Evolutionary conservation across 2,329 filamentous ascomycete species (phyloP).

Genomic region (Coniella lustricola): DNA sequence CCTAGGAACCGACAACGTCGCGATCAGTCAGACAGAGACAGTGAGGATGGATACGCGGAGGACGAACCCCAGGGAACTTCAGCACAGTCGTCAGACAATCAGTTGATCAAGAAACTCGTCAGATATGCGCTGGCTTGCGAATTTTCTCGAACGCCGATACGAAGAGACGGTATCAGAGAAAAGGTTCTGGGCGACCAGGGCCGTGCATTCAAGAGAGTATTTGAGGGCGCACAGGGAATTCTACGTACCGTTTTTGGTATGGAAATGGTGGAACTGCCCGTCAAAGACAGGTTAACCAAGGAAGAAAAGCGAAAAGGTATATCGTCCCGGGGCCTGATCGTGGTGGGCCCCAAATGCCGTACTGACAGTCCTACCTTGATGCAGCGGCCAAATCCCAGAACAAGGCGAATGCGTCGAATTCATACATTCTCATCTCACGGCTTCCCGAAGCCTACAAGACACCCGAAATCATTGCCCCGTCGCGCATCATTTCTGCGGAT

Average conservation of each 20-base stretch:
- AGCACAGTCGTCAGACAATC: slow-evolving; percentile 40
- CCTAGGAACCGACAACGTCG: slow-evolving; percentile 32
- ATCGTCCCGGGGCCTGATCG: slow-evolving; percentile 16
- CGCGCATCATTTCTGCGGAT: slow-evolving; percentile 55
- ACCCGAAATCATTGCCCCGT: slow-evolving; percentile 61
- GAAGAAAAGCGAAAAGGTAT: slow-evolving; percentile 68
- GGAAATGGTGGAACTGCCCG: slow-evolving; percentile 78
- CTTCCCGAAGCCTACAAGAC: slow-evolving; percentile 62
- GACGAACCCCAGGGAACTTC: slow-evolving; percentile 25
- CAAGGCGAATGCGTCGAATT: slow-evolving; percentile 47
- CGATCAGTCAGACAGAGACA: slow-evolving; percentile 23
- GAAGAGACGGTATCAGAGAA: slow-evolving; percentile 55
- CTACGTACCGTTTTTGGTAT: slow-evolving; percentile 78
- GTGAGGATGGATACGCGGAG: slow-evolving; percentile 28
- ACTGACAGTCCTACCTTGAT: slow-evolving; percentile 1
- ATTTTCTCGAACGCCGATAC: slow-evolving; percentile 53
- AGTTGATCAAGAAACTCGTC: slow-evolving; percentile 60
- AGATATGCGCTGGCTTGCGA: slow-evolving; percentile 62
- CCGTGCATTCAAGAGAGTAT: slow-evolving; percentile 69
- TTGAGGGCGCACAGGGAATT: slow-evolving; percentile 66
- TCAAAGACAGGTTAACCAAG: slow-evolving; percentile 72
- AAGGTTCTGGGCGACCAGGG: slow-evolving; percentile 66
- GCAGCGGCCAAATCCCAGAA: slow-evolving; percentile 40
- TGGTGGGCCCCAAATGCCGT: not conserved
- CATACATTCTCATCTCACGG: slow-evolving; percentile 70